Conservation (phyloP, 768 basidiomycete species). For the Lactarius tabidus region DNA sequence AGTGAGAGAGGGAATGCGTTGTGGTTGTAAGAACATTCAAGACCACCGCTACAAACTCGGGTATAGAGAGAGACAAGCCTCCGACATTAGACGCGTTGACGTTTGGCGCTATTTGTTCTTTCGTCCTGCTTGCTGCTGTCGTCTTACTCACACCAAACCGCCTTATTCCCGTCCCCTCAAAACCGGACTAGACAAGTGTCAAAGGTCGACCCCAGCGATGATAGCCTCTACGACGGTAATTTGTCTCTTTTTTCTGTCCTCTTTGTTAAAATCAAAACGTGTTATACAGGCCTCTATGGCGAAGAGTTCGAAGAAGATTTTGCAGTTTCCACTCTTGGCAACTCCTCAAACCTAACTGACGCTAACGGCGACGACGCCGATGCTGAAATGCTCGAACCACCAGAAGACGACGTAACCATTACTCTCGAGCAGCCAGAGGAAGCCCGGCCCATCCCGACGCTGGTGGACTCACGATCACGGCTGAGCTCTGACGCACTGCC, state of each 20-base stretch:
- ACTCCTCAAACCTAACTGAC: slow-evolving; percentile 10
- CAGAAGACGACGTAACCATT: slow-evolving; percentile 13
- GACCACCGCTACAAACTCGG: too few relatives aligned
- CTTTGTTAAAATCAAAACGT: background rate
- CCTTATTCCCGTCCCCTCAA: too few relatives aligned
- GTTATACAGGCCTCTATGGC: slow-evolving; percentile 23
- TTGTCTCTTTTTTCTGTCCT: background rate
- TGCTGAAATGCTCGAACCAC: slow-evolving; percentile 9
- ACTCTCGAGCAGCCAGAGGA: background rate
- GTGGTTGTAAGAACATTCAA: too few relatives aligned
- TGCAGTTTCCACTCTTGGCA: slow-evolving; percentile 3
- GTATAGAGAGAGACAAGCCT: too few relatives aligned
- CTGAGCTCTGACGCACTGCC: slow-evolving; percentile 10
- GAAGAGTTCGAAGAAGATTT: slow-evolving; percentile 23
- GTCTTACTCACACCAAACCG: background rate
- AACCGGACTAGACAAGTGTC: too few relatives aligned
- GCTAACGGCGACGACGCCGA: background rate
- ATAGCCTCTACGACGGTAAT: too few relatives aligned
- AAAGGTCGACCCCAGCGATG: too few relatives aligned
- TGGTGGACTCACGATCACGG: slow-evolving; percentile 12
- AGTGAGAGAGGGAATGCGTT: too few relatives aligned
- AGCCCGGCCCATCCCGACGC: slow-evolving; percentile 4
- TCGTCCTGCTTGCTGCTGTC: too few relatives aligned
- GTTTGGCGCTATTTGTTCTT: slow-evolving; percentile 21
- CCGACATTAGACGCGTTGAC: too few relatives aligned